Conservation (phyloP, 2,329 filamentous ascomycete species). For the Metarhizium humberi region DNA sequence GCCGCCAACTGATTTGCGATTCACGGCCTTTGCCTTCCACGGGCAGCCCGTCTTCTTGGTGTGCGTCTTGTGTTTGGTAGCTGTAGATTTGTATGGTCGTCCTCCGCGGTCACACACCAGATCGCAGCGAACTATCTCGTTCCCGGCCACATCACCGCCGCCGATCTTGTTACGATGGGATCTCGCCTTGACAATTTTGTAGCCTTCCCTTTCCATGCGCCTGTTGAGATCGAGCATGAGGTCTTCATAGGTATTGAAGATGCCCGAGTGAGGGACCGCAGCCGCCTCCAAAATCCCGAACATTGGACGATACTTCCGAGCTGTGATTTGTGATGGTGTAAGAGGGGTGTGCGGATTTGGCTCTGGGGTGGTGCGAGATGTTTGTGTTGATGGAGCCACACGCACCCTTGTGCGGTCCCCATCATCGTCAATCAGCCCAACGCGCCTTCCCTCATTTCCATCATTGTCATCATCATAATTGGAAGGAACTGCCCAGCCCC, state of each 20-base stretch:
- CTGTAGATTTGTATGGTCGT: constrained; percentile 32
- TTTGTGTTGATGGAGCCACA: not conserved
- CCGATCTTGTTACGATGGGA: constrained; percentile 32
- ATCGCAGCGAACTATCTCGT: constrained; percentile 34
- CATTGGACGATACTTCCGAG: constrained; percentile 18
- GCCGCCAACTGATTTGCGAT: constrained; percentile 32
- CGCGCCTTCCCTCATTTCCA: not conserved
- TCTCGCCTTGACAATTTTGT: constrained; percentile 35
- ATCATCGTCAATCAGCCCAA: not conserved
- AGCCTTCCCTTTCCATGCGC: constrained; percentile 33
- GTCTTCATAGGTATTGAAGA: constrained; percentile 31
- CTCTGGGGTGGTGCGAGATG: constrained; percentile 9
- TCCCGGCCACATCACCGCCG: constrained; percentile 29
- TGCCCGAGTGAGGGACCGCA: constrained; percentile 24
- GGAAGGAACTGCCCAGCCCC: not conserved
- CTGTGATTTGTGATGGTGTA: constrained; percentile 9
- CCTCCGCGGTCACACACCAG: constrained; percentile 36
- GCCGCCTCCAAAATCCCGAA: constrained; percentile 34
- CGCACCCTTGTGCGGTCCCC: not conserved
- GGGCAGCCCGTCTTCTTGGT: constrained; percentile 37
- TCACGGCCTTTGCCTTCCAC: constrained; percentile 36
- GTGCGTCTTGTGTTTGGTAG: constrained; percentile 34
- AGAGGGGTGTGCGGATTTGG: constrained; percentile 15
- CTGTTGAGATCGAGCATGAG: constrained; percentile 30
- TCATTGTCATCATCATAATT: not conserved